These are phyloP conservation scores for Solanum arcanum DNA, from an alignment of 257 asterid species.

Conservation along the genomic window DNA sequence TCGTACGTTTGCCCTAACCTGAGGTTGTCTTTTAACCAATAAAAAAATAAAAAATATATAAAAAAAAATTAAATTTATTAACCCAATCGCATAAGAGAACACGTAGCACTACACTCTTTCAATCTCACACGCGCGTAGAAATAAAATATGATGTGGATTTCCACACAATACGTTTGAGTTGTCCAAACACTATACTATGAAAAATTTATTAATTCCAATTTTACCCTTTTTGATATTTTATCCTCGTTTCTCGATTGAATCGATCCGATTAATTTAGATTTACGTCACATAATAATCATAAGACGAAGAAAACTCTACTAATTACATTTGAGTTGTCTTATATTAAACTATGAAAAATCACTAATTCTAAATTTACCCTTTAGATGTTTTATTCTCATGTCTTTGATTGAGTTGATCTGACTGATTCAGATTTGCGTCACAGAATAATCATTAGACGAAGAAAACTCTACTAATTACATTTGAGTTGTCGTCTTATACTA, in stretches of 20 bases:
- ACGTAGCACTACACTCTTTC: background rate
- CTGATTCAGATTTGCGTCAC: no score
- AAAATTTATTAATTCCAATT: background rate
- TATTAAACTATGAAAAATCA: background rate
- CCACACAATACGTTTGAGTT: background rate
- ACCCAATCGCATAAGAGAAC: background rate
- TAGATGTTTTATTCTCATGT: no score
- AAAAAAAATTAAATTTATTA: background rate
- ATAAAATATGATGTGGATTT: background rate
- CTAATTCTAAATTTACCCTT: background rate
- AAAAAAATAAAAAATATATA: background rate
- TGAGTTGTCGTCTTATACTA: no score
- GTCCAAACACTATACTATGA: background rate
- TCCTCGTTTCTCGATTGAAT: background rate
- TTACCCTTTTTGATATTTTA: background rate
- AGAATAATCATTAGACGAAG: no score
- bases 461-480: no score
- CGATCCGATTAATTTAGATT: background rate
- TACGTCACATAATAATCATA: no score
- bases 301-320: background rate
- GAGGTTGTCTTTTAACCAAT: background rate
- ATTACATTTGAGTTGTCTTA: no score
- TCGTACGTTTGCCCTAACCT: slow-evolving; percentile 1
- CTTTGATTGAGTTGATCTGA: no score
- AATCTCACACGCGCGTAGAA: background rate